Conservation (phyloP, 257 asterid genomes). For the Hygrophila difformis region DNA sequence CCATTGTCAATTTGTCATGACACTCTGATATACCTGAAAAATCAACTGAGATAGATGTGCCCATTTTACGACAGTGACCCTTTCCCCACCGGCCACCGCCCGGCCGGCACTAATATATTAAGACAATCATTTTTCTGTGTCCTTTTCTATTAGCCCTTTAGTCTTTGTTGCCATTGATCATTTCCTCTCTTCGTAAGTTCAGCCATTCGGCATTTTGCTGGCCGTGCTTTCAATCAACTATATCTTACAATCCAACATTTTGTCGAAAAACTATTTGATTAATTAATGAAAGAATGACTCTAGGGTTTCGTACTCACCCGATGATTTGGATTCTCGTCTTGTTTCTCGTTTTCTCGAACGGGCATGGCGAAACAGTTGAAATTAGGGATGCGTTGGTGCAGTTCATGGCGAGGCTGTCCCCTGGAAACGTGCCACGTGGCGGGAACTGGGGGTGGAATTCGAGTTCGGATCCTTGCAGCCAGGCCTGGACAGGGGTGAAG, state of each 20-base stretch:
- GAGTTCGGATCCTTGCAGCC: constrained; percentile 56
- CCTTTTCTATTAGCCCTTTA: constrained; percentile 2
- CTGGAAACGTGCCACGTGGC: constrained; percentile 20
- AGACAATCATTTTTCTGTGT: neutral
- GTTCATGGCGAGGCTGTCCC: constrained; percentile 42
- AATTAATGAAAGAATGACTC: too few relatives aligned
- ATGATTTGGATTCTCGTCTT: too few relatives aligned
- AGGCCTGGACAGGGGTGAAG: constrained; percentile 46
- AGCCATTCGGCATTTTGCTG: constrained; percentile 6
- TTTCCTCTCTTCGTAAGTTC: constrained; percentile 1
- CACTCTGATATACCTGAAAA: too few relatives aligned
- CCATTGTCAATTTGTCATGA: too few relatives aligned
- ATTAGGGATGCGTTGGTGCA: constrained; percentile 35
- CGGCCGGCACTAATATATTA: constrained; percentile 14
- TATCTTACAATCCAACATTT: too few relatives aligned
- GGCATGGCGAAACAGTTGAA: constrained; percentile 36
- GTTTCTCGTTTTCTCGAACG: constrained; percentile 15
- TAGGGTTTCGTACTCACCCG: too few relatives aligned
- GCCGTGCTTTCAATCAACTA: too few relatives aligned
- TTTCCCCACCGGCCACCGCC: constrained; percentile 16
- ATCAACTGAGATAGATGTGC: too few relatives aligned
- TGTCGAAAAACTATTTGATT: too few relatives aligned
- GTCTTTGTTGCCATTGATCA: constrained; percentile 4
- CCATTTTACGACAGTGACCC: constrained; percentile 5
- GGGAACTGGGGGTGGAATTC: constrained; percentile 54